These are phyloP conservation scores for Plicaturopsis crispa DNA, from an alignment of 768 basidiomycete genomes.

Conservation along the genomic window DNA sequence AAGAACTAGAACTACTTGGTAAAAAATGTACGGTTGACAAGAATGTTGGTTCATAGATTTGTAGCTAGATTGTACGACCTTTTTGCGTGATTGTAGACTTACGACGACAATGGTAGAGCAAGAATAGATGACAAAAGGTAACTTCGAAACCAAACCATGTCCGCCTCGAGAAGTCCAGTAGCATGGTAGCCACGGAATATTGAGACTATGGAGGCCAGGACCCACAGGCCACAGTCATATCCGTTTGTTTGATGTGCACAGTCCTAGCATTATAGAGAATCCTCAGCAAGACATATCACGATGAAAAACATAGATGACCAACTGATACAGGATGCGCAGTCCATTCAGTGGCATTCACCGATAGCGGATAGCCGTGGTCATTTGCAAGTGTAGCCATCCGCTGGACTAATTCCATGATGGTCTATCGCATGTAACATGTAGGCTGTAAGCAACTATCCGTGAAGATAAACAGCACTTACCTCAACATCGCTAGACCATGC, in stretches of 20 bases:
- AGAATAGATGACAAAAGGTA: conserved; percentile 6
- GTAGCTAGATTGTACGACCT: too few relatives aligned
- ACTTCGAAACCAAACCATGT: conserved; percentile 9
- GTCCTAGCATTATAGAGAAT: neutral
- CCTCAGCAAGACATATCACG: neutral
- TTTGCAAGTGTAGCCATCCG: conserved; percentile 9
- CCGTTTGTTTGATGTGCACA: conserved; percentile 9
- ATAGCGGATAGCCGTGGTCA: conserved; percentile 1
- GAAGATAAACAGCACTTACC: conserved; percentile 1
- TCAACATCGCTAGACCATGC: conserved; percentile 1
- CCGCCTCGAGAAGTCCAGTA: conserved; percentile 9
- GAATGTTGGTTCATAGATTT: too few relatives aligned
- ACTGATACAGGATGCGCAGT: conserved; percentile 1
- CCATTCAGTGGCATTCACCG: conserved; percentile 11
- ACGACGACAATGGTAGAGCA: too few relatives aligned
- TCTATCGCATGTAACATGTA: conserved; percentile 3
- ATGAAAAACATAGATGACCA: neutral
- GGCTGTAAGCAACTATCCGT: neutral
- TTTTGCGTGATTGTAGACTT: too few relatives aligned
- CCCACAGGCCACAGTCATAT: conserved; percentile 18
- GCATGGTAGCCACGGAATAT: conserved; percentile 12
- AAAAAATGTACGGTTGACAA: too few relatives aligned
- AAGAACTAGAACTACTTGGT: too few relatives aligned
- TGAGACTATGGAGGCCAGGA: conserved; percentile 13
- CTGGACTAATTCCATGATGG: conserved; percentile 8